Evolutionary conservation across 495 filamentous ascomycete species (phyloP).

Genomic region (Penicillium verhagenii): DNA sequence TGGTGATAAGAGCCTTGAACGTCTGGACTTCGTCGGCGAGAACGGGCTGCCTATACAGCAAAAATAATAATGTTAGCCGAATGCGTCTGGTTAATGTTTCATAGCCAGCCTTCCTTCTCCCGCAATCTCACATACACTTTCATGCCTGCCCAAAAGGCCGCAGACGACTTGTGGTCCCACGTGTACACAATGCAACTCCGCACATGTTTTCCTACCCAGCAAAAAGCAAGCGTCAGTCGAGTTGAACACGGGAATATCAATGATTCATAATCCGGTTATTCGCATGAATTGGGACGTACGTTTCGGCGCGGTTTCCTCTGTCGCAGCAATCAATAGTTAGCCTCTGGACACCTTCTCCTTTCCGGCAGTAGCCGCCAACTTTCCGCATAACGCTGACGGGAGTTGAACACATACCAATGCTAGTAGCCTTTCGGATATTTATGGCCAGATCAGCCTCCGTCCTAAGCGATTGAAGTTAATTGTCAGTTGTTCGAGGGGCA

Average conservation of each 20-base stretch:
- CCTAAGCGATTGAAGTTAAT: constrained; percentile 45
- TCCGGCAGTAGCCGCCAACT: background rate
- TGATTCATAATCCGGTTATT: background rate
- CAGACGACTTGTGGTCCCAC: constrained; percentile 97
- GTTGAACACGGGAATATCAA: background rate
- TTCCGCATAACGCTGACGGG: background rate
- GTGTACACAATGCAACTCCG: constrained; percentile 97
- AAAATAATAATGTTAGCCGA: background rate
- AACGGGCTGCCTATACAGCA: constrained; percentile 72
- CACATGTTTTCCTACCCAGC: constrained; percentile 79
- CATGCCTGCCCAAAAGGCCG: constrained; percentile 96
- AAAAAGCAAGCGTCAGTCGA: constrained; percentile 11
- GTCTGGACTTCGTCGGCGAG: constrained; percentile 94
- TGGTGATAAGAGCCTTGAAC: constrained; percentile 87
- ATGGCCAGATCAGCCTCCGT: constrained; percentile 91
- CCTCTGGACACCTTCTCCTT: constrained; percentile 12
- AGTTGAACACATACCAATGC: constrained; percentile 56
- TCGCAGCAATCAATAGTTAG: constrained; percentile 27
- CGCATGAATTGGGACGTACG: constrained; percentile 47
- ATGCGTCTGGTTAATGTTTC: background rate
- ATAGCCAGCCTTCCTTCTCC: background rate
- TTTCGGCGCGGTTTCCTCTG: constrained; percentile 94
- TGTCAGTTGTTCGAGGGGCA: background rate
- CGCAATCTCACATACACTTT: constrained; percentile 71
- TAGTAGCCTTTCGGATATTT: constrained; percentile 97